Base-by-base conservation (phyloP, 768 basidiomycete species). In the Mycena crocata region DNA sequence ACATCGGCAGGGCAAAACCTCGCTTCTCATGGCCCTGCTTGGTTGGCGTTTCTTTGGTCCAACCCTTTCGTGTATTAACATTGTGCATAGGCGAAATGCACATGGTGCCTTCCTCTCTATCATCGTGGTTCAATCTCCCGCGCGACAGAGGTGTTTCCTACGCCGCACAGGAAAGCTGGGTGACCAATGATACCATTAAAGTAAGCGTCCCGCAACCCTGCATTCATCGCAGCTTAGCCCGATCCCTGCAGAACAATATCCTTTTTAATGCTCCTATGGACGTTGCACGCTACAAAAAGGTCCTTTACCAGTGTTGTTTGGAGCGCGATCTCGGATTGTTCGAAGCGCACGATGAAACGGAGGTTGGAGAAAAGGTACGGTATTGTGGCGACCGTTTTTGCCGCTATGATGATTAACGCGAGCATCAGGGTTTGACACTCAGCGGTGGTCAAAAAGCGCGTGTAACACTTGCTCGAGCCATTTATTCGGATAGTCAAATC, bases 91-190 rank as follows among this genome's bases (percentile, higher is more conserved):
- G 89, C 35, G 90, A 92, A 76, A 87, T 92, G 88, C 89, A 91
- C 73, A 89, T 88, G 71, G 75, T 84, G 13, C 85, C 83, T 1
- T 79, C 79, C 14, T 74, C 78, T 10, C 80, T 85, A 1, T 83
- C 86, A 45, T 88, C 91, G 0, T 91, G 87, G 84, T 92, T 85
- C 76, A 87, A 86, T 67, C 84, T 95, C 6, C 93, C 93, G 26
- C 81, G 92, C 3, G 79, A 79, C 4, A 83, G 83, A 1, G 93
- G 93, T 9, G 84, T 96, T 39, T 89, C 93, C 3, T 94, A 93
- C 74, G 91, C 91, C 7, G 90, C 91, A 3, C 94, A 96, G 75
- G 93, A 94, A 73, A 89, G 91, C 5, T 96, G 93, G 93, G 89
- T 94, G 4, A 87, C 90, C 75, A 94, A 93, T 68, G 91, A 91